Percentiles rank a stretch among this genome's conserved stretches.
Conservation (phyloP, 495 filamentous ascomycete species). For the Aspergillus baeticus region DNA sequence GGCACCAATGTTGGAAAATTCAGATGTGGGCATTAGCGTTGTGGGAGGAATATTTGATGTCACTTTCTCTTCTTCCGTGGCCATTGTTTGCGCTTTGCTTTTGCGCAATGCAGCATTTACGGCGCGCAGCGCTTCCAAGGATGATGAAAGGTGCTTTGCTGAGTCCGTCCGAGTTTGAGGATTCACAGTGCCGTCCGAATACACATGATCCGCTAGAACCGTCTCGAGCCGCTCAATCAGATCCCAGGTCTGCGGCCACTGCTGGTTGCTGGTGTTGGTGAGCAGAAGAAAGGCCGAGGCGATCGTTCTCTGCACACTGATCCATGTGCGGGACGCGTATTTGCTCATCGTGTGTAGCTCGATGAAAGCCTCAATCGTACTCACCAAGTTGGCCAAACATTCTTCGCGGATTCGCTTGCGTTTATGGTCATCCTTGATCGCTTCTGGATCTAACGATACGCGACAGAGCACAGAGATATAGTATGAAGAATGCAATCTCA, state of each 20-base stretch:
- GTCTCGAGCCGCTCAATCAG: slow-evolving; percentile 40
- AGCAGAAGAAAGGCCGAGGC: slow-evolving; percentile 47
- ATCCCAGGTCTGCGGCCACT: slow-evolving; percentile 32
- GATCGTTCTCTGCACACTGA: slow-evolving; percentile 47
- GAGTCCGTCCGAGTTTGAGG: slow-evolving; percentile 38
- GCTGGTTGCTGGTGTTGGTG: slow-evolving; percentile 38
- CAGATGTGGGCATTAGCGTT: slow-evolving; percentile 26
- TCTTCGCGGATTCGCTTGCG: slow-evolving; percentile 43
- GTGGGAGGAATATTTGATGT: slow-evolving; percentile 18
- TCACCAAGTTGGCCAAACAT: slow-evolving; percentile 40
- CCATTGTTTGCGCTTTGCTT: slow-evolving; percentile 15
- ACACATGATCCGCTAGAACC: slow-evolving; percentile 43
- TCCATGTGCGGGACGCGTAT: slow-evolving; percentile 46
- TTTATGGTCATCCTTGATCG: slow-evolving; percentile 30
- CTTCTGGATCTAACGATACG: slow-evolving; percentile 50
- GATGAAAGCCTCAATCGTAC: slow-evolving; percentile 45
- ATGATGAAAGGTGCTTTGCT: slow-evolving; percentile 39
- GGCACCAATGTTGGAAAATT: slow-evolving; percentile 19
- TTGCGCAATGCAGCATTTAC: slow-evolving; percentile 37
- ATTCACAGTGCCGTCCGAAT: slow-evolving; percentile 29
- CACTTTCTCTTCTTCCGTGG: background rate
- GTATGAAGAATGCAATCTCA: slow-evolving; percentile 59
- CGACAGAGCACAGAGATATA: slow-evolving; percentile 58
- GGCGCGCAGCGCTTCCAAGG: slow-evolving; percentile 39
- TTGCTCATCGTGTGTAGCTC: slow-evolving; percentile 43